These are phyloP conservation scores for Ophiognomonia clavigignenti-juglandacearum DNA, from an alignment of 2,329 filamentous ascomycete genomes.

Conservation along the genomic window DNA sequence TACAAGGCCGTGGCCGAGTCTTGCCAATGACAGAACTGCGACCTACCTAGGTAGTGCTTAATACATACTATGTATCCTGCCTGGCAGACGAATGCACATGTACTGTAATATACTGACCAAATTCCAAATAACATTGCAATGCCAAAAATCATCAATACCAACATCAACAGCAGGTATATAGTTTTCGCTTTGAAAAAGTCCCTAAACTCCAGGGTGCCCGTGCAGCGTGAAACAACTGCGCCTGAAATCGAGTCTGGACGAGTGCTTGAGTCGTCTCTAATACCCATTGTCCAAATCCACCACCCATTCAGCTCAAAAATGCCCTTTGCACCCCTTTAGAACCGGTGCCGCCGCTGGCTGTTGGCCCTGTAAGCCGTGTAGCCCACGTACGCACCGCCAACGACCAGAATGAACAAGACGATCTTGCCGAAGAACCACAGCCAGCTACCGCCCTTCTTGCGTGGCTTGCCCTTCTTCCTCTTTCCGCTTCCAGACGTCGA, in stretches of 20 bases:
- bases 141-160: neutral
- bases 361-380: slow-evolving; percentile 77
- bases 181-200: slow-evolving; percentile 8
- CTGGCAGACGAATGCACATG: neutral
- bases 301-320: neutral
- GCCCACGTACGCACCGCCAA: slow-evolving; percentile 76
- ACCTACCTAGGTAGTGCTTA: too few species aligned
- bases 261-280: neutral
- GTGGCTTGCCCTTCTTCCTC: slow-evolving; percentile 32
- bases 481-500: slow-evolving; percentile 32
- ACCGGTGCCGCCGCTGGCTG: slow-evolving; percentile 54
- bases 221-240: neutral
- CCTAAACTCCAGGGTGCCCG: slow-evolving; percentile 12
- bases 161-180: slow-evolving; percentile 2
- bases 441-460: slow-evolving; percentile 48
- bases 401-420: slow-evolving; percentile 64
- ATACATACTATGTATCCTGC: too few species aligned
- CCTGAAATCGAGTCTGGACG: neutral
- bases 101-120: neutral
- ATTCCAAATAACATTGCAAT: neutral
- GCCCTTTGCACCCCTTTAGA: slow-evolving; percentile 31
- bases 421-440: slow-evolving; percentile 72
- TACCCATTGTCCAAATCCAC: neutral
- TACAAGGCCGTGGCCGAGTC: too few species aligned
- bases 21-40: too few species aligned